Conservation (phyloP, 2,329 filamentous ascomycete genomes). For the Rutstroemia sydowiana region DNA sequence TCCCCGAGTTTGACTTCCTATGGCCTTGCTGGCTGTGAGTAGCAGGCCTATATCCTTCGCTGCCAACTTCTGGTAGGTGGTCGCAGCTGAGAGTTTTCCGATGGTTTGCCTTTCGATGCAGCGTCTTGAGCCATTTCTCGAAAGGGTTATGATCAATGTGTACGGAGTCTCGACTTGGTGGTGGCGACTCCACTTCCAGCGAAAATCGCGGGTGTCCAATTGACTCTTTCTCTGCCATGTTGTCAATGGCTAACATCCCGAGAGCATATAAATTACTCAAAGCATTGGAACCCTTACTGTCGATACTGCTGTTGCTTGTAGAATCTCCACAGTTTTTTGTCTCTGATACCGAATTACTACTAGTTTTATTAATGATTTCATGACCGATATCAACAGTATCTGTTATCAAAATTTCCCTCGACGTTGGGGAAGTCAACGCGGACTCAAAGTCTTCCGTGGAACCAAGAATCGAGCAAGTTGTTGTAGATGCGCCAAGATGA, state of each 20-base stretch:
- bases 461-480: slow-evolving; percentile 29
- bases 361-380: not conserved
- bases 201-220: slow-evolving; percentile 18
- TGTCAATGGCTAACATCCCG: slow-evolving; percentile 31
- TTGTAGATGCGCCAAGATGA: slow-evolving; percentile 14
- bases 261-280: slow-evolving; percentile 37
- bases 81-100: slow-evolving; percentile 30
- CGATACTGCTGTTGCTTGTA: slow-evolving; percentile 19
- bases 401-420: not conserved
- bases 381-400: not conserved
- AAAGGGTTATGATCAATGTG: slow-evolving; percentile 42
- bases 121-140: slow-evolving; percentile 63
- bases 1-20: slow-evolving; percentile 59
- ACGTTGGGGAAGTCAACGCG: not conserved
- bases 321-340: slow-evolving; percentile 16
- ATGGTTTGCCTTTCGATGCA: slow-evolving; percentile 48
- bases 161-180: slow-evolving; percentile 11
- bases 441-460: slow-evolving; percentile 33
- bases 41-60: slow-evolving; percentile 25
- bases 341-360: not conserved
- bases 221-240: slow-evolving; percentile 9
- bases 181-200: slow-evolving; percentile 18
- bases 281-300: slow-evolving; percentile 32
- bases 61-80: not conserved
- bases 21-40: slow-evolving; percentile 32